These are phyloP conservation scores for Stygiomarasmius scandens DNA, from an alignment of 1,284 basidiomycete species.

Conservation along the genomic window DNA sequence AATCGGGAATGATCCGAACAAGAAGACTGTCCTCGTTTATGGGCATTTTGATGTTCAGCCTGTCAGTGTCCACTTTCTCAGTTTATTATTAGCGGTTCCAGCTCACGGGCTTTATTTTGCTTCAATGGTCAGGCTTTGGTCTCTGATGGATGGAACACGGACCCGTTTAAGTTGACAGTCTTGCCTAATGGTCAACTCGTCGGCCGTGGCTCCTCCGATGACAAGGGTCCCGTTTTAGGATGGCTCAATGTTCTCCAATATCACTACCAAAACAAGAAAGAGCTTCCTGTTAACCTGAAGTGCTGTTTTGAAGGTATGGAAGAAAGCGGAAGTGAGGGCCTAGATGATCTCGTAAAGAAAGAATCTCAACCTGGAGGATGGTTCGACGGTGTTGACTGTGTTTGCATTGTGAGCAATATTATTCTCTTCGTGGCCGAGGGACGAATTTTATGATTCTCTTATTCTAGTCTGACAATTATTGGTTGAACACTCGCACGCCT, in stretches of 20 bases:
- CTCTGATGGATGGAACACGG: constrained; percentile 92
- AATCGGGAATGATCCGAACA: constrained; percentile 81
- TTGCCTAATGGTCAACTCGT: constrained; percentile 77
- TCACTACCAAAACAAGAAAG: constrained; percentile 71
- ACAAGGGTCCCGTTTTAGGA: constrained; percentile 91
- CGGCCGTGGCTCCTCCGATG: constrained; percentile 90
- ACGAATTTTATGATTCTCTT: not conserved
- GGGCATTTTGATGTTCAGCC: constrained; percentile 91
- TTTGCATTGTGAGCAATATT: constrained; percentile 82
- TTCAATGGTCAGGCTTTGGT: constrained; percentile 52
- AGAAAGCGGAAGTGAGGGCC: constrained; percentile 91
- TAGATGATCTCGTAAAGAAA: constrained; percentile 86
- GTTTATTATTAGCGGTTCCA: not conserved
- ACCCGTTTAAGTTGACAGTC: constrained; percentile 84
- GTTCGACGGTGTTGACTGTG: constrained; percentile 91
- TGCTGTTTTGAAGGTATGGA: constrained; percentile 99
- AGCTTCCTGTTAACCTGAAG: constrained; percentile 92
- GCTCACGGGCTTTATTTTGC: constrained; percentile 3
- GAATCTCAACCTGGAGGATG: constrained; percentile 78
- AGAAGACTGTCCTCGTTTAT: constrained; percentile 93
- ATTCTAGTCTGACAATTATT: constrained; percentile 80
- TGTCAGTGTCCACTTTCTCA: constrained; percentile 42
- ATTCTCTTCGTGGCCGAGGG: not conserved
- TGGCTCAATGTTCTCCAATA: constrained; percentile 97
- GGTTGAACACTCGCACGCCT: constrained; percentile 76